Percentiles rank a stretch among this genome's conserved stretches.
phyloP scores from a whole-genome alignment of 2,329 filamentous ascomycete species.

The Pseudogymnoascus sp. region DNA sequence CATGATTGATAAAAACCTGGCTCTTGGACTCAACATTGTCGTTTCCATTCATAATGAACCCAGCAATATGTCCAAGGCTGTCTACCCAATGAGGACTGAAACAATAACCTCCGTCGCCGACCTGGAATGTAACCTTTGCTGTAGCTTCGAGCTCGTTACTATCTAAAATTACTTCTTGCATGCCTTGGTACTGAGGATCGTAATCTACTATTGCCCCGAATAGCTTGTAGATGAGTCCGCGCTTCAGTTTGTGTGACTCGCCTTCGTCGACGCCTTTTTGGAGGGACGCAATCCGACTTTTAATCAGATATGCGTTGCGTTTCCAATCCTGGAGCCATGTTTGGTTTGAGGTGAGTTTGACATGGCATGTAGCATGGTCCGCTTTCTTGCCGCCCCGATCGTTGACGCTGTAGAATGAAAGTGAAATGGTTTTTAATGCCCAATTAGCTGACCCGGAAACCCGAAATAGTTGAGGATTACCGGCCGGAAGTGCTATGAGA shows the following conservation, averaged over 20 bases:
- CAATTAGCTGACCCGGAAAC: slow-evolving; percentile 40
- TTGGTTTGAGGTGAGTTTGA: slow-evolving; percentile 41
- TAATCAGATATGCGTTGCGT: slow-evolving; percentile 45
- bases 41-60: slow-evolving; percentile 52
- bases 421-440: slow-evolving; percentile 32
- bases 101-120: slow-evolving; percentile 42
- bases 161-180: slow-evolving; percentile 48
- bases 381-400: slow-evolving; percentile 39
- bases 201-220: slow-evolving; percentile 46
- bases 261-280: slow-evolving; percentile 34
- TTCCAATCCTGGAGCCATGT: slow-evolving; percentile 43
- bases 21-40: slow-evolving; percentile 47
- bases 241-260: slow-evolving; percentile 33
- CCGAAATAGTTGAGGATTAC: slow-evolving; percentile 36
- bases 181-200: slow-evolving; percentile 44
- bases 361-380: slow-evolving; percentile 39
- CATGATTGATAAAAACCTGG: slow-evolving; percentile 51
- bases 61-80: slow-evolving; percentile 49
- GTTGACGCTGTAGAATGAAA: slow-evolving; percentile 39
- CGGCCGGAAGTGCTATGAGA: slow-evolving; percentile 35
- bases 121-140: slow-evolving; percentile 38
- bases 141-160: slow-evolving; percentile 33
- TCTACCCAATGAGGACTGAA: slow-evolving; percentile 52
- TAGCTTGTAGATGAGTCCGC: background rate
- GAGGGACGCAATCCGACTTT: slow-evolving; percentile 31